Evolutionary conservation across 768 basidiomycete genomes (phyloP), one percentile per base, ranked within the genome.

Genomic region (Lentinula edodes): DNA sequence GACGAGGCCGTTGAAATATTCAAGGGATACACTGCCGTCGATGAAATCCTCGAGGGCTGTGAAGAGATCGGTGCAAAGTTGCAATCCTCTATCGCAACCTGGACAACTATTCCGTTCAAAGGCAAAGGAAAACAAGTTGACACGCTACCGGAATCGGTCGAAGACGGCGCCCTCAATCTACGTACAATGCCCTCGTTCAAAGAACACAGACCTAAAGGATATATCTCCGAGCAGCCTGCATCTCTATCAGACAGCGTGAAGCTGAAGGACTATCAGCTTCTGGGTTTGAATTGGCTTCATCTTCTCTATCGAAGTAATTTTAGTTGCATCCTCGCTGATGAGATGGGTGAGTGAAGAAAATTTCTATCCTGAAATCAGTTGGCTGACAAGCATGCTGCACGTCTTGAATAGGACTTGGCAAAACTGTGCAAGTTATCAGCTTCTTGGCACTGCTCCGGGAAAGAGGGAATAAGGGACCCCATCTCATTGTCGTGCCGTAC

Each of bases 351-450:
- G 84, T 80, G 36, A 45, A 28, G 59, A 53, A 57, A 18, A 55
- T 45, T 45, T 52, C 35, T 28, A 45, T 64, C 32, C 46, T 57
- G 52, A 42, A 55, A 5, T 38, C 28, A 60, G 60, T 38, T 60
- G 20, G 38, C 61, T 59, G 12, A 41, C 60, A 65, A 35, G 68
- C 62, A 35, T 23, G 18, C 43, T 45, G 43, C n/a, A 18, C 43
- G 46, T 48, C 46, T 23, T 48, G 16, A 48, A 32, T 52, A 97
- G 96, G 96, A 69, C 87, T 99, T 65, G 97, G 97, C 32, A 99
- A 99, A 80, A 99, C 97, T 2, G 91, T 96, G 42, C 97, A 99
- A 76, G 97, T 99, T 59, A 99, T 99, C 72, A 91, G 95, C 59
- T 97, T 99, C 78, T 84, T 98, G 63, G 91, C 95, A 3, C 82